Base-by-base conservation (phyloP, 352 stramenopile genomes). In the Chrysophaeum taylorii region DNA sequence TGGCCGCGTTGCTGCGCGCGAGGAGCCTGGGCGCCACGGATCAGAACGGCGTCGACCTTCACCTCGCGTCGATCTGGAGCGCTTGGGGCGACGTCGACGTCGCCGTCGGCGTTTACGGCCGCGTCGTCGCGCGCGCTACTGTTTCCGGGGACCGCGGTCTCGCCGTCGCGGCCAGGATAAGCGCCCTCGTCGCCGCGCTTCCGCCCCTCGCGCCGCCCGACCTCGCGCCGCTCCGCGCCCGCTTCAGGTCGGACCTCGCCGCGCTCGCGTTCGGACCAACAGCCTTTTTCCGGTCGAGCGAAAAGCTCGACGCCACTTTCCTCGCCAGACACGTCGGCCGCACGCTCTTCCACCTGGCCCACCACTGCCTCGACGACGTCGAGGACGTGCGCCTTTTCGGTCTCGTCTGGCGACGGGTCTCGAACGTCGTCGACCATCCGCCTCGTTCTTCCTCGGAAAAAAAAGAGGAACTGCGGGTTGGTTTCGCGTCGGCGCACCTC, bases 401-500 rank as follows among this genome's bases (percentile, higher is more conserved):
- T 37, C 73, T 81, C 39, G 45, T 43, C n/a, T 68, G n/a, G 29
- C 23, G 35, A 14, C 0, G 25, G 33, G 45, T 25, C 12, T 16
- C 31, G 21, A 38, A 35, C 21, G 27, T 37, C 41, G 0, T 66
- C 21, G 29, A 27, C 41, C 25, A 29, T 27, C 14, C 25, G 21
- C 36, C 0, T 52, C 36, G 27, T 14, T 70, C 61, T 77, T 39
- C 69, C 41, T 16, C 7, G n/a, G n/a, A n/a, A 35, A 74, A 0
- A 23, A 33, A 71, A 70, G 16, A 35, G 36, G 64, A 43, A 36
- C 48, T 74, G 36, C 38, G 57, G 37, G 62, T 80, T 52, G 79
- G 71, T 0, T 82, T 84, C 72, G 68, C 81, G 16, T 82, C 78
- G 37, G 36, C 57, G 0, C 70, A 76, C 48, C 72, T 84, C 21